Base-by-base conservation (phyloP, 1,284 basidiomycete genomes). In the Sphagnurus paluster region DNA sequence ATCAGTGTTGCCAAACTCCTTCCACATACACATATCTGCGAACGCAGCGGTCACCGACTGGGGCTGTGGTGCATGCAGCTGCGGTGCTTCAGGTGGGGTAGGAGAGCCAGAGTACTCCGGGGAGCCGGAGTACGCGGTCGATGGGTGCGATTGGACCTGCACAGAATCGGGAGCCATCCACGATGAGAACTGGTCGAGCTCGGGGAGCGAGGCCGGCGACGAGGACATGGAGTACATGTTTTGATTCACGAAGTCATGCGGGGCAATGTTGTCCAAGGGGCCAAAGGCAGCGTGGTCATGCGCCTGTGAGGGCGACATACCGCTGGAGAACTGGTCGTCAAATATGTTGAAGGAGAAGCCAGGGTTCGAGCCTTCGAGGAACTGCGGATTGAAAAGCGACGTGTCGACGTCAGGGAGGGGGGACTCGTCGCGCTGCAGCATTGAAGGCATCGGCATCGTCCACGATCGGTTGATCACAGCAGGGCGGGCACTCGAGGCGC, bases 331-430 rank as follows among this genome's bases (percentile, higher is more conserved):
- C 34, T 52, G 39, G 33, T 48, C 34, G 59, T 59, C 33, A 40
- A 40, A 28, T 24, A 36, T 21, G 39, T 38, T 5, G 46, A 37
- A 39, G 47, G 53, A 28, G 52, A 62, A 65, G 5, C 57, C 55
- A 35, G 61, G 56, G 35, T 60, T 60, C 16, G 62, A 61, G 14
- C 37, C 39, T 48, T 68, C 63, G 39, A 75, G 60, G 62, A 75
- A 80, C 2, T 65, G 59, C 1, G 68, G 64, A 21, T 81, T 68
- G 61, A 81, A 81, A 40, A 82, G 62, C 37, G 68, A 68, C 1
- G 70, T 68, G 51, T 78, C 67, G n/a, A 73, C 67, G 16, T 77
- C 79, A 0, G 79, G 79, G 1, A 80, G 70, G 5, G 74, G 70
- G 1, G 72, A 72, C 38, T 68, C 56, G 46, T 73, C 72, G 1